phyloP scores from a whole-genome alignment of 805 yeast genomes.

The Lipomyces japonicus region DNA sequence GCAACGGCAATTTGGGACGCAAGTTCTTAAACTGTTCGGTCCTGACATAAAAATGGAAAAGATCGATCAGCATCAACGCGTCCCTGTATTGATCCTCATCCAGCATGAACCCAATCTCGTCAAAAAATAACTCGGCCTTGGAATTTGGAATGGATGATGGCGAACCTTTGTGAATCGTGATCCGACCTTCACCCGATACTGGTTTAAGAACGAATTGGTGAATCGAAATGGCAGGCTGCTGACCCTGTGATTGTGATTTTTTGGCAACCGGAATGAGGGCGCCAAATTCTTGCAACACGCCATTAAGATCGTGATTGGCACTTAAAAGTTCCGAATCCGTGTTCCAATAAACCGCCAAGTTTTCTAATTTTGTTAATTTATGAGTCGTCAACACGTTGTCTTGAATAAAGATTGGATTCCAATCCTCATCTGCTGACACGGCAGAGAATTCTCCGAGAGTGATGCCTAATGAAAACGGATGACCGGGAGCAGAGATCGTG shows the following conservation, averaged over 20 bases:
- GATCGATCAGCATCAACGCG: slow-evolving; percentile 73
- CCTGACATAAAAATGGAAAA: slow-evolving; percentile 70
- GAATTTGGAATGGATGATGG: slow-evolving; percentile 61
- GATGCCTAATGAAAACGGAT: slow-evolving; percentile 78
- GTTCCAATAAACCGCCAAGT: slow-evolving; percentile 80
- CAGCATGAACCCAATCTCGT: slow-evolving; percentile 81
- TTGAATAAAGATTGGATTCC: slow-evolving; percentile 83
- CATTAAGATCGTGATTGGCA: slow-evolving; percentile 32
- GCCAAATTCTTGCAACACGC: slow-evolving; percentile 13
- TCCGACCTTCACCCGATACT: slow-evolving; percentile 80
- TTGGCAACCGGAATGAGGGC: slow-evolving; percentile 7
- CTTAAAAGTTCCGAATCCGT: slow-evolving; percentile 54
- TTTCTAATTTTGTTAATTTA: slow-evolving; percentile 53
- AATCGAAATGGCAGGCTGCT: slow-evolving; percentile 21
- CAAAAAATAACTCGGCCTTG: slow-evolving; percentile 70
- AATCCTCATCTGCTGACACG: slow-evolving; percentile 76
- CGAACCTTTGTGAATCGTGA: slow-evolving; percentile 77
- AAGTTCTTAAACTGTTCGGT: slow-evolving; percentile 69
- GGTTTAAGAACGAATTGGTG: slow-evolving; percentile 62
- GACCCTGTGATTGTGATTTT: background rate
- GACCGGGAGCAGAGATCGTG: slow-evolving; percentile 59
- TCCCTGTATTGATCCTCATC: slow-evolving; percentile 84
- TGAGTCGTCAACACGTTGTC: slow-evolving; percentile 63
- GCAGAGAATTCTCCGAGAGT: slow-evolving; percentile 86
- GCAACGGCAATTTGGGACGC: slow-evolving; percentile 54